Conservation (phyloP, 805 yeast species). For the Kodamaea neixiangensis region DNA sequence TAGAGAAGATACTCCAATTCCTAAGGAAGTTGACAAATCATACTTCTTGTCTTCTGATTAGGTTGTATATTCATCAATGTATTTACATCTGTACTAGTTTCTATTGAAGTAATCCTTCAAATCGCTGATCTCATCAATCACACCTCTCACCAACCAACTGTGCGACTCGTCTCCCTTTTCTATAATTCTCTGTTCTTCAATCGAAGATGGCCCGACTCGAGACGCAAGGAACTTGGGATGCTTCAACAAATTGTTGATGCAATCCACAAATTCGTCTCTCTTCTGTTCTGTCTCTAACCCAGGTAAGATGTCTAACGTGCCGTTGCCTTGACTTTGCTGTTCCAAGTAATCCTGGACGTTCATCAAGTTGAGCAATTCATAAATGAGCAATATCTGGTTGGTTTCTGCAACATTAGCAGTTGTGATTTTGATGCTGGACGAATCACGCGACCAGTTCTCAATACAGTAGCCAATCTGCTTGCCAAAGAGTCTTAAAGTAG, state of each 20-base stretch:
- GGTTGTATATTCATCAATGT: neutral
- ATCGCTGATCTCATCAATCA: conserved; percentile 55
- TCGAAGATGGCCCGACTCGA: conserved; percentile 60
- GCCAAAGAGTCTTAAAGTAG: conserved; percentile 62
- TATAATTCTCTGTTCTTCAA: conserved; percentile 62
- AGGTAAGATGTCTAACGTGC: conserved; percentile 38
- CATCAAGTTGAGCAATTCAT: conserved; percentile 55
- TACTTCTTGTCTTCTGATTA: conserved; percentile 13
- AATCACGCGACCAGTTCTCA: conserved; percentile 66
- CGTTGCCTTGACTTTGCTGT: conserved; percentile 6
- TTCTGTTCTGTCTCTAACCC: conserved; percentile 64
- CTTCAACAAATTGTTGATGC: conserved; percentile 70
- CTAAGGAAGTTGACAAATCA: conserved; percentile 31
- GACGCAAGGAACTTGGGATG: conserved; percentile 85
- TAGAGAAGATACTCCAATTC: conserved; percentile 35
- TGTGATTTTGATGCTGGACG: conserved; percentile 41
- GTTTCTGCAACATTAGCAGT: conserved; percentile 42
- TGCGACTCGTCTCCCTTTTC: conserved; percentile 44
- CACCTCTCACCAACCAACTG: conserved; percentile 40
- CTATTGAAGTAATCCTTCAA: conserved; percentile 44
- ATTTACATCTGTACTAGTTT: neutral
- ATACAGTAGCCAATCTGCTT: conserved; percentile 67
- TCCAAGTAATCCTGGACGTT: conserved; percentile 51
- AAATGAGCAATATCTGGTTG: conserved; percentile 63
- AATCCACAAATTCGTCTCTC: conserved; percentile 57